Evolutionary conservation across 495 filamentous ascomycete species (phyloP).

Genomic region (Pyronema omphalodes): DNA sequence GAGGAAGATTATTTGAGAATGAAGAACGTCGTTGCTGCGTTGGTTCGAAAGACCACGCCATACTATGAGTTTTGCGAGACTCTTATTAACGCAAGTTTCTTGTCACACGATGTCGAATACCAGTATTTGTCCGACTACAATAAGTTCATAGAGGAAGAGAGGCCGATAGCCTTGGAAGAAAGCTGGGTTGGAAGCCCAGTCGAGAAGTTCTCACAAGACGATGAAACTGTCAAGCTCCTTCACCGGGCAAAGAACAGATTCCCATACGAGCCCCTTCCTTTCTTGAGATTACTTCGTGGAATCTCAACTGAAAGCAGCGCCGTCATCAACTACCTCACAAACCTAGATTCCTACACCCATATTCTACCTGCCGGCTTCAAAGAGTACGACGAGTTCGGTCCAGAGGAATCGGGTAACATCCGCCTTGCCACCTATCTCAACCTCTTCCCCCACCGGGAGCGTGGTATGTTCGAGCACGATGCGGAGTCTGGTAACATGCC

Average conservation of each 20-base stretch:
- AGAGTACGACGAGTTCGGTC: constrained; percentile 40
- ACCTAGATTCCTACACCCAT: constrained; percentile 54
- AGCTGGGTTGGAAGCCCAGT: constrained; percentile 16
- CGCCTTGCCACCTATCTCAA: constrained; percentile 33
- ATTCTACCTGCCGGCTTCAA: constrained; percentile 43
- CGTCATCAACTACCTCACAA: constrained; percentile 36
- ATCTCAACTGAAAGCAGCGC: constrained; percentile 30
- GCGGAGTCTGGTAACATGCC: constrained; percentile 4
- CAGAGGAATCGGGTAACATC: constrained; percentile 71
- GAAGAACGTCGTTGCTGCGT: constrained; percentile 22
- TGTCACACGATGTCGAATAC: constrained; percentile 19
- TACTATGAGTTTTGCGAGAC: constrained; percentile 11
- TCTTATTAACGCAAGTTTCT: constrained; percentile 14
- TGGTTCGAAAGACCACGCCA: constrained; percentile 14
- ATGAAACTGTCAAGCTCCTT: constrained; percentile 12
- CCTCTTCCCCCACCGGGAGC: constrained; percentile 30
- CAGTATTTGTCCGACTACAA: constrained; percentile 11
- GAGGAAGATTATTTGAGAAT: constrained; percentile 22
- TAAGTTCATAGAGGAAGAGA: constrained; percentile 17
- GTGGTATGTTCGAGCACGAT: constrained; percentile 13
- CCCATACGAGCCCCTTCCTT: constrained; percentile 72
- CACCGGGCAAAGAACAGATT: constrained; percentile 47
- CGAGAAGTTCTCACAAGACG: constrained; percentile 11
- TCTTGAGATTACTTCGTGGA: constrained; percentile 46
- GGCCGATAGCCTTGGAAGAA: neutral